Conservation (phyloP, 345 rosid genomes). For the Noccaea bulbosa region DNA sequence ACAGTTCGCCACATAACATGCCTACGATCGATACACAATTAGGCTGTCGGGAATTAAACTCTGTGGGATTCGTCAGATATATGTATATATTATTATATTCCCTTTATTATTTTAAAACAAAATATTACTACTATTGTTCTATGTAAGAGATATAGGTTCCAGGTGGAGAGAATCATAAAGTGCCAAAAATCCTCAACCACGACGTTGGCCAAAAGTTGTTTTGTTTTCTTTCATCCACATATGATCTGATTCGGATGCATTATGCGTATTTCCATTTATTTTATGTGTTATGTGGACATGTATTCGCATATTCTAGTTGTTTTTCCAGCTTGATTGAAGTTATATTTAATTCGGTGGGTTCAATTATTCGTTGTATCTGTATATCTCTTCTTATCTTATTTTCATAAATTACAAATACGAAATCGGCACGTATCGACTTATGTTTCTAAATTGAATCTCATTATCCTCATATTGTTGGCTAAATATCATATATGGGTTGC, state of each 20-base stretch:
- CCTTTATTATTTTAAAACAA: neutral
- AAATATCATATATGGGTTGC: slow-evolving; percentile 3
- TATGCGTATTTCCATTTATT: slow-evolving; percentile 34
- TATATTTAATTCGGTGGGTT: slow-evolving; percentile 26
- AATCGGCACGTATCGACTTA: slow-evolving; percentile 30
- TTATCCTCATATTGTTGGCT: slow-evolving; percentile 30
- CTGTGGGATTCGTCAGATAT: slow-evolving; percentile 6
- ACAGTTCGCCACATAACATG: slow-evolving; percentile 25
- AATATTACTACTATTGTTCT: slow-evolving; percentile 22
- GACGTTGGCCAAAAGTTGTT: slow-evolving; percentile 44
- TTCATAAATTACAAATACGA: slow-evolving; percentile 11
- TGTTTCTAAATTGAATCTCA: slow-evolving; percentile 28
- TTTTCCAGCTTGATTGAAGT: slow-evolving; percentile 7
- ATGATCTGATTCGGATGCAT: slow-evolving; percentile 45
- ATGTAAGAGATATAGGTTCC: slow-evolving; percentile 18
- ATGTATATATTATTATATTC: slow-evolving; percentile 31
- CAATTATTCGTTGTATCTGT: slow-evolving; percentile 29
- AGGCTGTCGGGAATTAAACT: slow-evolving; percentile 38
- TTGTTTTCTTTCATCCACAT: slow-evolving; percentile 41
- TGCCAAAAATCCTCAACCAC: slow-evolving; percentile 35
- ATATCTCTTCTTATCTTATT: slow-evolving; percentile 3
- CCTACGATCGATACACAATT: slow-evolving; percentile 1
- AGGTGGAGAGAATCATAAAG: slow-evolving; percentile 42
- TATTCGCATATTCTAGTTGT: slow-evolving; percentile 17
- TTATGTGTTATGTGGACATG: slow-evolving; percentile 28